Percentiles rank a stretch among this genome's conserved stretches.
Conservation (phyloP, 1,284 basidiomycete genomes). For the Cutaneotrichosporon spelunceum region DNA sequence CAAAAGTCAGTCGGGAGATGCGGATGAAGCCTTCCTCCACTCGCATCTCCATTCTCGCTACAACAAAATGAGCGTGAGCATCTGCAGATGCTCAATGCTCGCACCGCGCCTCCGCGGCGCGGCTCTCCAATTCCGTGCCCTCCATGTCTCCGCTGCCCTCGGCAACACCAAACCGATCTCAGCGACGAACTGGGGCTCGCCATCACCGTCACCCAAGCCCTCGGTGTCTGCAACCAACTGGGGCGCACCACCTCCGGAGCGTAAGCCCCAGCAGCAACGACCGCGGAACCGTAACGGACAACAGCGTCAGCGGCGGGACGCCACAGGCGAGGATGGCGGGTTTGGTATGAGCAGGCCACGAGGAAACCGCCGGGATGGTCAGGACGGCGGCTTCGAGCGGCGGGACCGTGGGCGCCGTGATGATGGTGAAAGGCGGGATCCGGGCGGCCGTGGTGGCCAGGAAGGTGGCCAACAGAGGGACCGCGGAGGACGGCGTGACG, state of each 20-base stretch:
- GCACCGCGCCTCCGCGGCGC: background rate
- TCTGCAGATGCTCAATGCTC: background rate
- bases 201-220: background rate
- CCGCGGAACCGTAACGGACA: background rate
- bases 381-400: background rate
- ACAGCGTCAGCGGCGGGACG: background rate
- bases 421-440: background rate
- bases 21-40: background rate
- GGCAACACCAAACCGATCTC: background rate
- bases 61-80: background rate
- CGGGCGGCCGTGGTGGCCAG: background rate
- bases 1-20: background rate
- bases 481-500: background rate
- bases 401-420: background rate
- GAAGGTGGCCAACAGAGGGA: background rate
- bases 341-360: background rate
- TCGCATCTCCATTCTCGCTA: background rate
- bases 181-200: background rate
- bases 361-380: background rate
- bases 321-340: background rate
- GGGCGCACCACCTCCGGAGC: background rate
- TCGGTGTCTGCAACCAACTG: background rate
- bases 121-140: background rate
- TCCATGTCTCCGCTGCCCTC: background rate
- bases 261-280: background rate